Conservation (phyloP, 2,329 filamentous ascomycete species). For the Onygena corvina region DNA sequence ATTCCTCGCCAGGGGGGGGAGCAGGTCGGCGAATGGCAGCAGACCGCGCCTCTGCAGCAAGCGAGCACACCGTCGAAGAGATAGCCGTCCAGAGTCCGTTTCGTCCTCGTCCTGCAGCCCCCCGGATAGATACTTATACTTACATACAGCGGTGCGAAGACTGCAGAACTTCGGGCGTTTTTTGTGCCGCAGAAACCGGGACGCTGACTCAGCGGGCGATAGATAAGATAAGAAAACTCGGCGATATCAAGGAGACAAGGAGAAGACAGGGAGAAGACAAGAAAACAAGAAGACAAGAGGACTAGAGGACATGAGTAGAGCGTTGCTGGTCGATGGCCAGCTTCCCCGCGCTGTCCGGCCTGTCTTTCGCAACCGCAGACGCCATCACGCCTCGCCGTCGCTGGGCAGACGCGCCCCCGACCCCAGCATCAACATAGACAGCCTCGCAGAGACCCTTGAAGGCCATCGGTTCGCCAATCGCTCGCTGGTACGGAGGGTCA, state of each 20-base stretch:
- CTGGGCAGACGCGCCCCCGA: slow-evolving; percentile 4
- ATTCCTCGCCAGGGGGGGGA: neutral
- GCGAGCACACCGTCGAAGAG: neutral
- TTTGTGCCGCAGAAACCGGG: neutral
- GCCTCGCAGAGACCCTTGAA: slow-evolving; percentile 25
- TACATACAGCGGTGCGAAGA: too few species aligned
- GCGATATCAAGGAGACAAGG: neutral
- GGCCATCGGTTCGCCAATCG: slow-evolving; percentile 25
- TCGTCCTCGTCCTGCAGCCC: neutral
- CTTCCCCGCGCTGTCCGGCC: neutral
- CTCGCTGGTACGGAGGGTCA: neutral
- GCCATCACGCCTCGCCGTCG: slow-evolving; percentile 11
- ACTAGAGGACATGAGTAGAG: neutral
- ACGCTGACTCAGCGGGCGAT: neutral
- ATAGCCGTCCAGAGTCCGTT: neutral
- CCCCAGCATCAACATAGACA: slow-evolving; percentile 18
- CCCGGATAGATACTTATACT: neutral
- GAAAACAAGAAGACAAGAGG: neutral
- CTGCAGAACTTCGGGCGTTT: too few species aligned
- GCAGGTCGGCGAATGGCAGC: neutral
- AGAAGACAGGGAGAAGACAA: neutral
- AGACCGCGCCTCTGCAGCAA: neutral
- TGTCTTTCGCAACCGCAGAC: slow-evolving; percentile 13
- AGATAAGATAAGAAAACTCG: neutral
- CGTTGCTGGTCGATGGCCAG: neutral